Conservation (phyloP, 2,329 filamentous ascomycete species). For the Sphaceloma murrayae region DNA sequence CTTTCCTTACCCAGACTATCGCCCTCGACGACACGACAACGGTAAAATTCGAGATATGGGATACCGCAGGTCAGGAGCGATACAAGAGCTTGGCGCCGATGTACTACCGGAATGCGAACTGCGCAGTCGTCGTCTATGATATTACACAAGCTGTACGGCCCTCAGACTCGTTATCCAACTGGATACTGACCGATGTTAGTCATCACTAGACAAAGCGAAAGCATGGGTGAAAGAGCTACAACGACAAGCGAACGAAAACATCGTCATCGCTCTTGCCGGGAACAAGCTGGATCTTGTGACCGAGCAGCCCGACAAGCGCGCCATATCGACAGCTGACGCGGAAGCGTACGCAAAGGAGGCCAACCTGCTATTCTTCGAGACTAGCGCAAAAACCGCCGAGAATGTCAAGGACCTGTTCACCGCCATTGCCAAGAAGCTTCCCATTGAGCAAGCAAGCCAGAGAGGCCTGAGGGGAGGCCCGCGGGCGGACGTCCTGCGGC, state of each 20-base stretch:
- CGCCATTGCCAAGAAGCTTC: slow-evolving; percentile 93
- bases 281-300: slow-evolving; percentile 97
- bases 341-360: slow-evolving; percentile 93
- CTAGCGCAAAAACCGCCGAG: slow-evolving; percentile 92
- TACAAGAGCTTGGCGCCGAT: slow-evolving; percentile 98
- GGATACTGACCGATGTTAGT: slow-evolving; percentile 43
- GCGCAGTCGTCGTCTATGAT: slow-evolving; percentile 97
- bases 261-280: slow-evolving; percentile 93
- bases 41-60: slow-evolving; percentile 99
- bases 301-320: slow-evolving; percentile 91
- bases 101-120: slow-evolving; percentile 99
- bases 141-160: slow-evolving; percentile 90
- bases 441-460: slow-evolving; percentile 90
- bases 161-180: too few relatives aligned
- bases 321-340: slow-evolving; percentile 78
- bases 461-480: slow-evolving; percentile 62
- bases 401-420: slow-evolving; percentile 96
- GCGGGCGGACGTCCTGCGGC: slow-evolving; percentile 54
- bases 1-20: slow-evolving; percentile 97
- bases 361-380: slow-evolving; percentile 94
- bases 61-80: slow-evolving; percentile 94
- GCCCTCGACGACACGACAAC: slow-evolving; percentile 96
- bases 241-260: slow-evolving; percentile 98
- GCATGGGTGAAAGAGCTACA: slow-evolving; percentile 99
- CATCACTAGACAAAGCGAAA: slow-evolving; percentile 97